phyloP scores from a whole-genome alignment of 1,284 basidiomycete genomes.

The Ustanciosporium gigantosporum region DNA sequence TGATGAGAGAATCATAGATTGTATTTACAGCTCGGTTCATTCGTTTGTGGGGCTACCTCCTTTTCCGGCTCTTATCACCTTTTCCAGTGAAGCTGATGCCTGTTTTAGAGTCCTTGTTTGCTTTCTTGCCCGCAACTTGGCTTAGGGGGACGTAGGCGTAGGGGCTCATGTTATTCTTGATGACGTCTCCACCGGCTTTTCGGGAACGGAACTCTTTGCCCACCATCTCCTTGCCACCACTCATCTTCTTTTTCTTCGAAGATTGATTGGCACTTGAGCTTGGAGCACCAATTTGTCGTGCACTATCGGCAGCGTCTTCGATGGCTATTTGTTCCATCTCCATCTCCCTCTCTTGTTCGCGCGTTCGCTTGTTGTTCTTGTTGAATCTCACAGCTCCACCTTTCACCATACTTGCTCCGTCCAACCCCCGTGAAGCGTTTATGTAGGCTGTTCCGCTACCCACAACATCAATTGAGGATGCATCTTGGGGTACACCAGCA shows the following conservation, averaged over 20 bases:
- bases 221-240: slow-evolving; percentile 45
- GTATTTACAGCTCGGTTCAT: no score
- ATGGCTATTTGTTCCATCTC: slow-evolving; percentile 41
- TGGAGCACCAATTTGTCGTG: slow-evolving; percentile 22
- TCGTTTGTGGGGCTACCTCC: no score
- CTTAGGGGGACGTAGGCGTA: slow-evolving; percentile 73
- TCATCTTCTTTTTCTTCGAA: slow-evolving; percentile 20
- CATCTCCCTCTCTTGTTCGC: slow-evolving; percentile 52
- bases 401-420: slow-evolving; percentile 77
- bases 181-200: slow-evolving; percentile 66
- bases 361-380: slow-evolving; percentile 70
- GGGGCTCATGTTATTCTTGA: slow-evolving; percentile 78
- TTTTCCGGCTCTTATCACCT: no score
- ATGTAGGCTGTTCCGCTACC: slow-evolving; percentile 70
- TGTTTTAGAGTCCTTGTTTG: slow-evolving; percentile 8
- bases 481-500: slow-evolving; percentile 63
- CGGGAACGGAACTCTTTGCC: slow-evolving; percentile 55
- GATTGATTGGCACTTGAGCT: no score
- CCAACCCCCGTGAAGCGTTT: slow-evolving; percentile 77
- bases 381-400: slow-evolving; percentile 90
- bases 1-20: no score
- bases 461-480: slow-evolving; percentile 73
- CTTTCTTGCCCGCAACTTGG: slow-evolving; percentile 51
- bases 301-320: slow-evolving; percentile 37
- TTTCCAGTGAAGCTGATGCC: slow-evolving; percentile 38